Percentiles rank a stretch among this genome's conserved stretches.
These are phyloP conservation scores for Cladophialophora carrionii DNA, from an alignment of 2,329 filamentous ascomycete species.

Conservation along the genomic window DNA sequence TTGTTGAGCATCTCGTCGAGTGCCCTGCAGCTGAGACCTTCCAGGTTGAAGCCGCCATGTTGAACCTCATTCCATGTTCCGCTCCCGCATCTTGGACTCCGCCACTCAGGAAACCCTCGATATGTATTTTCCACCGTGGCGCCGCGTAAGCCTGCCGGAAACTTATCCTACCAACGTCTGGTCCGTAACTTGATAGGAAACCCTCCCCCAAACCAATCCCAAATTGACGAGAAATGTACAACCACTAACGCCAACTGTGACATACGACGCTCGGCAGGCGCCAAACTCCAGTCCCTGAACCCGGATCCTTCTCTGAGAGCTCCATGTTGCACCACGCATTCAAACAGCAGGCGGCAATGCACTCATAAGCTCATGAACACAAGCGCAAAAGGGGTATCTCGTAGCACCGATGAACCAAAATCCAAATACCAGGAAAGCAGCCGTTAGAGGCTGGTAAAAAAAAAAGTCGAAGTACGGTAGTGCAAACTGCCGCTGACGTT, in stretches of 20 bases:
- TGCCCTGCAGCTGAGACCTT: background rate
- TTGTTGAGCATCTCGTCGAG: background rate
- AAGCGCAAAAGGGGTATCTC: constrained; percentile 2
- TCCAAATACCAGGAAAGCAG: background rate
- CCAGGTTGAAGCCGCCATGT: background rate
- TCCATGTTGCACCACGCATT: background rate
- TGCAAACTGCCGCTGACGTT: background rate
- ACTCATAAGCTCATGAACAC: background rate
- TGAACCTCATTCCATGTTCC: background rate
- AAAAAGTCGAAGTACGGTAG: background rate
- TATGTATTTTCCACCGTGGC: background rate
- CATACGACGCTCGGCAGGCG: background rate
- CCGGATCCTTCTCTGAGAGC: background rate
- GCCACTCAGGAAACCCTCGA: background rate
- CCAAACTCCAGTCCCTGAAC: background rate
- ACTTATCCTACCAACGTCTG: background rate
- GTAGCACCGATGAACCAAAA: background rate
- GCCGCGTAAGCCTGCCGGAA: background rate
- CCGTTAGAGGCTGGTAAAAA: background rate
- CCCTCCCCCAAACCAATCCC: background rate
- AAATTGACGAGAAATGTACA: background rate
- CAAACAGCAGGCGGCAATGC: background rate
- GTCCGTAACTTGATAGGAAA: background rate
- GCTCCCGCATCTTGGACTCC: background rate
- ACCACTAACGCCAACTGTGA: background rate